Base-by-base conservation (phyloP, 345 rosid species). In the Gossypium thurberi region DNA sequence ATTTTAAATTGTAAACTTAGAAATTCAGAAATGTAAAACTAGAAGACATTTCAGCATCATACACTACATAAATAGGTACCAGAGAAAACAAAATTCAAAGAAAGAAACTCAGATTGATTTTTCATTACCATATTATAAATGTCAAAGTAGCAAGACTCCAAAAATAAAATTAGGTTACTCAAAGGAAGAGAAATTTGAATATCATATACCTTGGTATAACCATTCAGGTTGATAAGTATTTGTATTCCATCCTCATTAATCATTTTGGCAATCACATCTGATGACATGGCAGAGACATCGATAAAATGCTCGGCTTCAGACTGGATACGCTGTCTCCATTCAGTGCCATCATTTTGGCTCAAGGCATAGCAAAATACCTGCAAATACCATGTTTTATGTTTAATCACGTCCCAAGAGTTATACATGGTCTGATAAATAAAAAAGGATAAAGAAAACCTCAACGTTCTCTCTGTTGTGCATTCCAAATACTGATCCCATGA, bases 401-500 rank as follows among this genome's bases (percentile, higher is more conserved):
- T 64, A 67, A 73, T 60, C 65, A 50, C 47, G 70, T 37, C 13
- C 13, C 50, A 15, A 47, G 4, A 21, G 55, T 21, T n/a, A 15
- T 10, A 44, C 4, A 26, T 2, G 65, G 52, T 3, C 26, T 6
- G 69, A 6, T 4, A 37, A 21, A 23, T 4, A 51, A 26, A 8
- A 15, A 7, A 6, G 17, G 12, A 3, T 3, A 8, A 60, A 61
- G 43, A 60, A 61, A 63, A 92, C 99, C 98, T 96, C 97, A 18
- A 96, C 82, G 61, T 90, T 87, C 72, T 87, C 91, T 83, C 81
- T 84, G 86, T 89, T 85, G 81, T 96, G 99, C 96, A 93, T 90
- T 77, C 99, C 99, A 83, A 93, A 96, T 69, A 96, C 94, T 8
- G 99, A 96, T 48, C 98, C 99, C 99, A 96, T 96, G 37, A 96